These are phyloP conservation scores for Ceratocystis cubensis DNA, from an alignment of 2,329 filamentous ascomycete species.

Conservation along the genomic window DNA sequence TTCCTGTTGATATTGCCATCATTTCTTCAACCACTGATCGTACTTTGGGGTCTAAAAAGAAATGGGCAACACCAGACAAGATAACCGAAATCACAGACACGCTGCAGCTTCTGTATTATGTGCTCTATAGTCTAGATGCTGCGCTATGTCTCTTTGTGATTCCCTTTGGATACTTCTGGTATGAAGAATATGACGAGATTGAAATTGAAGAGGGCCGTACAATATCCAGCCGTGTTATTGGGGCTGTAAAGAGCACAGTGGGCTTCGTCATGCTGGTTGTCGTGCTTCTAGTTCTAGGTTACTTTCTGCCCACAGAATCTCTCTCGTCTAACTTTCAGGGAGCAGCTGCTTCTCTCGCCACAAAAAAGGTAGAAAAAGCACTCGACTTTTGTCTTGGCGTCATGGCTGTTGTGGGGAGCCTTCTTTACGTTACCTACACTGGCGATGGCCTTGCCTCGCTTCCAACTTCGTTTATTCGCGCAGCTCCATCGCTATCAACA, in stretches of 20 bases:
- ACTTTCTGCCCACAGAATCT: slow-evolving; percentile 70
- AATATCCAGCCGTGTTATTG: slow-evolving; percentile 57
- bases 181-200: slow-evolving; percentile 92
- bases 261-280: slow-evolving; percentile 70
- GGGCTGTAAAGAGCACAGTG: slow-evolving; percentile 82
- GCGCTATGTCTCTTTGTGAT: slow-evolving; percentile 79
- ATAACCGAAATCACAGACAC: slow-evolving; percentile 68
- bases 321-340: slow-evolving; percentile 75
- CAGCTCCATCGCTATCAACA: slow-evolving; percentile 71
- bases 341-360: slow-evolving; percentile 33
- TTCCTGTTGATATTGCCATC: slow-evolving; percentile 90
- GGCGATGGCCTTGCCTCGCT: slow-evolving; percentile 77
- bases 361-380: slow-evolving; percentile 81
- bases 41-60: slow-evolving; percentile 69
- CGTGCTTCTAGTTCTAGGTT: slow-evolving; percentile 78
- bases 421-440: slow-evolving; percentile 82
- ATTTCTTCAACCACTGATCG: slow-evolving; percentile 76
- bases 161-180: slow-evolving; percentile 96
- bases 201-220: slow-evolving; percentile 69
- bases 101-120: slow-evolving; percentile 82
- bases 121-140: slow-evolving; percentile 81
- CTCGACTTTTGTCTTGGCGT: slow-evolving; percentile 80
- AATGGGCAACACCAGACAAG: slow-evolving; percentile 79
- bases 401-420: slow-evolving; percentile 73
- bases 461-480: slow-evolving; percentile 84